These are phyloP conservation scores for Phytophthora syringae DNA, from an alignment of 352 stramenopile genomes.

Conservation along the genomic window DNA sequence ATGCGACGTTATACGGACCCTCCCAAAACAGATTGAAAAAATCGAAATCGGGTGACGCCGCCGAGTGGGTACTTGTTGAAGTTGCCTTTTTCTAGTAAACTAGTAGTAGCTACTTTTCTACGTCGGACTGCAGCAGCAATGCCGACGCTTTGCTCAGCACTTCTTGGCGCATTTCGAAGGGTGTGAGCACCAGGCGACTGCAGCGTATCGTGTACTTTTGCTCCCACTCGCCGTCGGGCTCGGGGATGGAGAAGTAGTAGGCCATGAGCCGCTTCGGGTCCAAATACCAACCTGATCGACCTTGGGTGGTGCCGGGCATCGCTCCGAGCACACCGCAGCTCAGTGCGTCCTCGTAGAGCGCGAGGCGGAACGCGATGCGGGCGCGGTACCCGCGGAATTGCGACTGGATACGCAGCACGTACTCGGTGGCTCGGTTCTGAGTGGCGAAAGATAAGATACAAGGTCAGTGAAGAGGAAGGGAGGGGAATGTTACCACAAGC, in stretches of 20 bases:
- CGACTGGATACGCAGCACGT: constrained; percentile 58
- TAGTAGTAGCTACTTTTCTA: background rate
- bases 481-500: background rate
- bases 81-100: constrained; percentile 5
- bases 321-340: constrained; percentile 69
- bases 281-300: constrained; percentile 75
- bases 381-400: constrained; percentile 58
- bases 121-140: background rate
- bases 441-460: background rate
- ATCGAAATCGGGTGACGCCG: no score
- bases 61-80: constrained; percentile 17
- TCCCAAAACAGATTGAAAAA: no score
- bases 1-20: no score
- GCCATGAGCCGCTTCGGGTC: constrained; percentile 75
- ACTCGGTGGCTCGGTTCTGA: constrained; percentile 16
- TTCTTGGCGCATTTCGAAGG: constrained; percentile 68
- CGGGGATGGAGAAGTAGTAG: constrained; percentile 75
- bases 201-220: constrained; percentile 70
- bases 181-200: constrained; percentile 62
- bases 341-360: constrained; percentile 72
- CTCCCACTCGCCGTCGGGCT: constrained; percentile 64
- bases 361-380: constrained; percentile 58
- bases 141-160: constrained; percentile 43
- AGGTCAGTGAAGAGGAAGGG: background rate
- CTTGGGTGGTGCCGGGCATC: constrained; percentile 73